Evolutionary conservation across 1,139 yeast genomes (phyloP), one percentile per base, ranked within the genome.

Genomic region (Saccharomycopsis crataegensis): DNA sequence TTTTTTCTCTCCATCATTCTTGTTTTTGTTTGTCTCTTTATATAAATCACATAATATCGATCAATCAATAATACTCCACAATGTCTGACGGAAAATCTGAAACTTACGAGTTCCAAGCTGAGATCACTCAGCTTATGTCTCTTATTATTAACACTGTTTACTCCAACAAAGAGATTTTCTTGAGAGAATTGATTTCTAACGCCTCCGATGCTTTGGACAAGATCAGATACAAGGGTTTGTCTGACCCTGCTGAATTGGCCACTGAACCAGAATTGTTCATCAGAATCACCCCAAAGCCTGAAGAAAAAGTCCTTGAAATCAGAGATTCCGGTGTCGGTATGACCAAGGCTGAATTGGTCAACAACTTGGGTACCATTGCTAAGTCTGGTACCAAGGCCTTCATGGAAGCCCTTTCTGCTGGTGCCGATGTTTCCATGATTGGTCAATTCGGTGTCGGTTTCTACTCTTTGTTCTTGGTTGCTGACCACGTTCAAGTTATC

Each of bases 391-490:
- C 99, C 67, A 94, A 94, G 80, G 88, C 96, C 64, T 94, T 94
- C 74, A 93, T 94, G 99, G 99, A 94, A 78, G 99, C 99, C 63
- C 82, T 93, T 64, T 85, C 96, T 63, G 97, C 97, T 63, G 99
- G 99, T 78, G 99, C 99, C 62, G 99, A 94, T 74, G 97, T 94
- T 62, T 90, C 98, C 62, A 94, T 94, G 99, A 94, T 94, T 78
- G 99, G 99, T 82, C 99, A 94, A 78, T 94, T 94, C 79, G 99
- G 99, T 89, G 99, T 94, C 67, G 99, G 99, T 83, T 94, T 94
- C 93, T 94, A 94, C 86, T 93, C 99, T 57, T 81, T 93, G 65
- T 94, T 94, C 88, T 84, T 94, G 79, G 99, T 94, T 70, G 99
- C 99, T 68, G 99, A 94, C 78, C 90, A 84, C 68, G 99, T 94